Percentiles rank a stretch among this genome's conserved stretches.
phyloP scores from a whole-genome alignment of 805 yeast genomes.

The Monosporozyma aerobia region DNA sequence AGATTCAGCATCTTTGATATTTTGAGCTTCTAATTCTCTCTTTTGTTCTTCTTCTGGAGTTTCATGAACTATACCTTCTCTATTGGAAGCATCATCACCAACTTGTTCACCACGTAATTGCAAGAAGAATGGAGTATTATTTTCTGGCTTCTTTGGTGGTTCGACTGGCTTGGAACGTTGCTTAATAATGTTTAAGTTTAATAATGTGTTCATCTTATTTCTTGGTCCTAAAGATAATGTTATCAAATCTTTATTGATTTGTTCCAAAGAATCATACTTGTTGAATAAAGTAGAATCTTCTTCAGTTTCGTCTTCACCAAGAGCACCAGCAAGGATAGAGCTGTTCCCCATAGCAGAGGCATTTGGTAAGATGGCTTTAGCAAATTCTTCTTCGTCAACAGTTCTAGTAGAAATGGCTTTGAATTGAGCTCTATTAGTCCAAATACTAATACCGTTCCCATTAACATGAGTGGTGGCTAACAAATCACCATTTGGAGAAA shows the following conservation, averaged over 20 bases:
- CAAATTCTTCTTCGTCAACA: conserved; percentile 66
- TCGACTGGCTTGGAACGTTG: conserved; percentile 84
- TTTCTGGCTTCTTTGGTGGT: conserved; percentile 73
- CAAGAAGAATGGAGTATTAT: conserved; percentile 70
- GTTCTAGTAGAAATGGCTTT: conserved; percentile 65
- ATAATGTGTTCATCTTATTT: conserved; percentile 64
- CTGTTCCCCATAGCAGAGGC: conserved; percentile 71
- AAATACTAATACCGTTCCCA: conserved; percentile 80
- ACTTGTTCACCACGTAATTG: conserved; percentile 55
- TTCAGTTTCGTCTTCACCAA: conserved; percentile 30
- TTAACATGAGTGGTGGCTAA: conserved; percentile 88
- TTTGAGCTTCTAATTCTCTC: conserved; percentile 12
- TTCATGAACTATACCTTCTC: conserved; percentile 30
- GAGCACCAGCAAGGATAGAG: conserved; percentile 68
- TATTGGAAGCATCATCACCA: conserved; percentile 53
- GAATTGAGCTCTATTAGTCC: conserved; percentile 90
- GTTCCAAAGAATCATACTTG: conserved; percentile 47
- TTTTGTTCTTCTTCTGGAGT: conserved; percentile 11
- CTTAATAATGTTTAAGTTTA: conserved; percentile 76
- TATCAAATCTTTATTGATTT: conserved; percentile 50
- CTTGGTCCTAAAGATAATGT: conserved; percentile 76
- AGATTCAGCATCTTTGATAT: conserved; percentile 21
- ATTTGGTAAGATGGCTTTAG: conserved; percentile 56
- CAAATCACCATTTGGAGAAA: conserved; percentile 83
- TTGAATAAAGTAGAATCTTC: conserved; percentile 23